Percentiles rank a stretch among this genome's conserved stretches.
Conservation (phyloP, 2,329 filamentous ascomycete genomes). For the Colletotrichum higginsianum region DNA sequence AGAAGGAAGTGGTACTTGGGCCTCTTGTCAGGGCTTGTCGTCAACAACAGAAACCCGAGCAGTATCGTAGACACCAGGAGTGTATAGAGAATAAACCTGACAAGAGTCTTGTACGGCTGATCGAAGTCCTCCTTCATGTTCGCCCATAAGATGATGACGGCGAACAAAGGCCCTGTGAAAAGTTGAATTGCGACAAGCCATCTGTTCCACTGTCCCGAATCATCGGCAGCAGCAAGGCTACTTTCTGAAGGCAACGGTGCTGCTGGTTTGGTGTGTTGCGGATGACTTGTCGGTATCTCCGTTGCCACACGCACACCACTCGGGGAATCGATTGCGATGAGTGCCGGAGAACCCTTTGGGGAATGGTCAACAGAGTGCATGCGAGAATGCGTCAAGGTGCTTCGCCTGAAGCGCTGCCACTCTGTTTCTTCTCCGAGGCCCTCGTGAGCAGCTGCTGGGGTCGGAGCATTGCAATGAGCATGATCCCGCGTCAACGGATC, state of each 20-base stretch:
- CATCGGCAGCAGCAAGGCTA: conserved; percentile 44
- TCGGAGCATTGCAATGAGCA: conserved; percentile 52
- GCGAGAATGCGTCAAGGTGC: conserved; percentile 55
- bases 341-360: conserved; percentile 51
- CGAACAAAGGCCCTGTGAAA: conserved; percentile 89
- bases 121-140: conserved; percentile 73
- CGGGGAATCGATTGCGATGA: conserved; percentile 47
- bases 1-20: conserved; percentile 83
- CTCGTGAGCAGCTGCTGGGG: conserved; percentile 53
- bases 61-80: conserved; percentile 78
- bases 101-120: conserved; percentile 65
- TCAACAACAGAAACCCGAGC: conserved; percentile 76
- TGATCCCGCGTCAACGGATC: conserved; percentile 32
- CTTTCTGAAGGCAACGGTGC: conserved; percentile 35
- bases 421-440: conserved; percentile 63
- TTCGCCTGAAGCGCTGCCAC: conserved; percentile 72
- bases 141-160: conserved; percentile 82
- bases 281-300: conserved; percentile 24
- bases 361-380: conserved; percentile 45
- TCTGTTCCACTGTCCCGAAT: conserved; percentile 81
- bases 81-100: conserved; percentile 73
- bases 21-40: conserved; percentile 77
- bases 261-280: conserved; percentile 22
- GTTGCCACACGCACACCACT: conserved; percentile 39
- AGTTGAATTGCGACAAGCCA: conserved; percentile 91